Conservation (phyloP, 164 flowering plant genomes). For the Aristolochia contorta region DNA sequence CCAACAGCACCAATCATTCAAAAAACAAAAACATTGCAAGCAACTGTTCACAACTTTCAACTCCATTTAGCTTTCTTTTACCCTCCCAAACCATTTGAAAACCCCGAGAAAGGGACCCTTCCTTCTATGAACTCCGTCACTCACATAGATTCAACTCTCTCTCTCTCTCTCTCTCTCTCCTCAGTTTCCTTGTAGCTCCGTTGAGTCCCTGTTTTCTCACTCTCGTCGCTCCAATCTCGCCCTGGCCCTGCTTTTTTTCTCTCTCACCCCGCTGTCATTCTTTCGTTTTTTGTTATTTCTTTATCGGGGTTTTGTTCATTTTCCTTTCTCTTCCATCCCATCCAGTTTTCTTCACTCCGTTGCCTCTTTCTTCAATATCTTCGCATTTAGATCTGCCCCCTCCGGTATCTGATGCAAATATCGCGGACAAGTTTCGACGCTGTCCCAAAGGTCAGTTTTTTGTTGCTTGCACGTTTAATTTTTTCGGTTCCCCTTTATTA, state of each 20-base stretch:
- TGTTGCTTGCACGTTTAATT: background rate
- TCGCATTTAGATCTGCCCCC: background rate
- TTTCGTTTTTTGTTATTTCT: slow-evolving; percentile 3
- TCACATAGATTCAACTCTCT: slow-evolving; percentile 8
- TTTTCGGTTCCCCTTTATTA: background rate
- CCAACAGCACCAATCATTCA: slow-evolving; percentile 14
- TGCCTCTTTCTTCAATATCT: slow-evolving; percentile 3
- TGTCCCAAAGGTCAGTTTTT: slow-evolving; percentile 1
- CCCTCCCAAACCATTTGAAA: slow-evolving; percentile 32
- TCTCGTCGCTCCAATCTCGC: background rate
- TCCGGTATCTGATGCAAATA: background rate
- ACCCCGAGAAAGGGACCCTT: slow-evolving; percentile 19
- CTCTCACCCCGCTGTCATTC: background rate
- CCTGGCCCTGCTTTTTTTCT: background rate
- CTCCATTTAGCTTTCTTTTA: slow-evolving; percentile 14
- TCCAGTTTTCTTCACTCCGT: slow-evolving; percentile 1
- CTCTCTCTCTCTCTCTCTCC: too few relatives aligned
- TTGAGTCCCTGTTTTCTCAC: background rate
- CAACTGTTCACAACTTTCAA: slow-evolving; percentile 5
- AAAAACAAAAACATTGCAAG: background rate
- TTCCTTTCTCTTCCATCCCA: background rate
- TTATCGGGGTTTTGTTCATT: background rate
- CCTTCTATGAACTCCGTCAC: slow-evolving; percentile 4
- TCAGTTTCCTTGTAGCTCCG: background rate
- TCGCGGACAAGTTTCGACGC: too few relatives aligned